These are phyloP conservation scores for Hirsutella minnesotensis DNA, from an alignment of 2,329 filamentous ascomycete genomes.

Conservation along the genomic window DNA sequence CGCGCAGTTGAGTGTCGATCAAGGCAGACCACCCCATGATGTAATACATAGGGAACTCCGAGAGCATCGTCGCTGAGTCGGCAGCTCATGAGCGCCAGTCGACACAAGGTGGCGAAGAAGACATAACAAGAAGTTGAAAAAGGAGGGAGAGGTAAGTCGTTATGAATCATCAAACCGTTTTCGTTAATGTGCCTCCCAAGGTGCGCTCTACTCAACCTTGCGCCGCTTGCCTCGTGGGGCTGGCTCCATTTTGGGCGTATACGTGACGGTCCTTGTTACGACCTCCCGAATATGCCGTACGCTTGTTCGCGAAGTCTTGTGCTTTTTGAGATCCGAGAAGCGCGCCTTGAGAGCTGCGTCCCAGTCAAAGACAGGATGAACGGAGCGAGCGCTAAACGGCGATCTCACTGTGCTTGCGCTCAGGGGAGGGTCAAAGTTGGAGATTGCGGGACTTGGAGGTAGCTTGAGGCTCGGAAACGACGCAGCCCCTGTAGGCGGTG, in stretches of 20 bases:
- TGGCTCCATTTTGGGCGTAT: slow-evolving; percentile 75
- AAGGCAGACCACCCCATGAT: too few species aligned
- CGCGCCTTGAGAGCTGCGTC: slow-evolving; percentile 57
- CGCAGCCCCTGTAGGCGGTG: slow-evolving; percentile 48
- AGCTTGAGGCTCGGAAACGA: slow-evolving; percentile 60
- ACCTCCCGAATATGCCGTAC: slow-evolving; percentile 72
- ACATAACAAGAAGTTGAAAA: too few species aligned
- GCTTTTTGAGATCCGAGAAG: slow-evolving; percentile 47
- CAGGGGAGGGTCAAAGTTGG: slow-evolving; percentile 55
- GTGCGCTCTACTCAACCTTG: slow-evolving; percentile 41
- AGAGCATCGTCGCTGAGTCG: too few species aligned
- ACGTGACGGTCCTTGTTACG: slow-evolving; percentile 87
- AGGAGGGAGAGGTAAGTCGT: too few species aligned
- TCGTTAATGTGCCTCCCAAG: not conserved
- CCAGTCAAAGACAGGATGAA: slow-evolving; percentile 69
- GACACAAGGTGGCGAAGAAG: too few species aligned
- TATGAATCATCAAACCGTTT: not conserved
- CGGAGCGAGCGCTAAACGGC: slow-evolving; percentile 57
- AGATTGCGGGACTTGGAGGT: slow-evolving; percentile 62
- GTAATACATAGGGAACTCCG: too few species aligned
- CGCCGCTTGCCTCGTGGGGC: slow-evolving; percentile 88
- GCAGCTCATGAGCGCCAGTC: too few species aligned
- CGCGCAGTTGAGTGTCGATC: too few species aligned
- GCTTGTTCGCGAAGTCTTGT: slow-evolving; percentile 46
- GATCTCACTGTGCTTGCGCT: slow-evolving; percentile 52